Evolutionary conservation across 371 early-diverging fungal species (phyloP).

Genomic region (Caulochytrium protostelioides): DNA sequence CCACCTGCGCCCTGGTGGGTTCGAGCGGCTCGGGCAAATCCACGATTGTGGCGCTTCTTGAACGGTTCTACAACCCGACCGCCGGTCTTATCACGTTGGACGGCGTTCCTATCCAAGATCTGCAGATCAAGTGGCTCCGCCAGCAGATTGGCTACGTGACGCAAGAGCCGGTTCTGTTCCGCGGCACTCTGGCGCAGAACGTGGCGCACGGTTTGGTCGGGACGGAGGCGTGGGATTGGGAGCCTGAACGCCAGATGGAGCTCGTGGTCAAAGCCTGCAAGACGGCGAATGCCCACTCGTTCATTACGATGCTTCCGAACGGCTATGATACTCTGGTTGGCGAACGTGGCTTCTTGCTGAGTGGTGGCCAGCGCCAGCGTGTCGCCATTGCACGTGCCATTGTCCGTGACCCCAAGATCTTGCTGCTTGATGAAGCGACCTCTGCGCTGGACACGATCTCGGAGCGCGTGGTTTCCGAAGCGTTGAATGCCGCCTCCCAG

Average conservation of each 20-base stretch:
- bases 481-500: slow-evolving; percentile 48
- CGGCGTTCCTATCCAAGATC: slow-evolving; percentile 12
- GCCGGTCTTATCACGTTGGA: slow-evolving; percentile 6
- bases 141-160: slow-evolving; percentile 60
- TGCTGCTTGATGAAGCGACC: slow-evolving; percentile 92
- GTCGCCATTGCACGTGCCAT: slow-evolving; percentile 63
- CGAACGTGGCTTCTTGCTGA: slow-evolving; percentile 40
- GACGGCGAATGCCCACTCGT: slow-evolving; percentile 51
- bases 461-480: slow-evolving; percentile 58
- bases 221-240: slow-evolving; percentile 10
- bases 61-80: slow-evolving; percentile 57
- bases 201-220: slow-evolving; percentile 37
- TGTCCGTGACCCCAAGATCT: slow-evolving; percentile 59
- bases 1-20: slow-evolving; percentile 28
- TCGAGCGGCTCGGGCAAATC: slow-evolving; percentile 76
- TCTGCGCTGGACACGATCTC: slow-evolving; percentile 68
- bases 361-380: slow-evolving; percentile 67
- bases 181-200: slow-evolving; percentile 57
- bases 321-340: slow-evolving; percentile 57
- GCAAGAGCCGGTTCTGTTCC: slow-evolving; percentile 76
- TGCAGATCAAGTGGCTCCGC: slow-evolving; percentile 36
- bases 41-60: slow-evolving; percentile 62
- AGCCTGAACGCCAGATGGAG: slow-evolving; percentile 26
- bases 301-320: slow-evolving; percentile 47
- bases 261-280: slow-evolving; percentile 35